A percentile compares a stretch with the other conserved stretches of the same genome.
These are phyloP conservation scores for Globomyces sp. DNA, from an alignment of 371 early-diverging fungal species.

Conservation along the genomic window DNA sequence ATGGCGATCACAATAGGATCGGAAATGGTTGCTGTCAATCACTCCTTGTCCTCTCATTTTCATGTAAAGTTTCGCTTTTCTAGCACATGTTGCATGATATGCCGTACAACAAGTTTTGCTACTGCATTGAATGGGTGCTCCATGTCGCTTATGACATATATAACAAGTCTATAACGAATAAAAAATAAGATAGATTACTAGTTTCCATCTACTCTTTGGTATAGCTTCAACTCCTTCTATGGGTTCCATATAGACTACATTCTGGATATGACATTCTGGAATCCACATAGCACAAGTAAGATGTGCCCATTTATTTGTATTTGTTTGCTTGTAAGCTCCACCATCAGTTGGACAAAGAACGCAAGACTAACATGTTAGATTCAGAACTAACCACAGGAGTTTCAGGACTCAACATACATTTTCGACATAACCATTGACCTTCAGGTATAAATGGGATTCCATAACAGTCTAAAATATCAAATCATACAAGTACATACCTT, in stretches of 20 bases:
- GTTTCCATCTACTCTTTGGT: constrained; percentile 84
- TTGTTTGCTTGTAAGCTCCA: constrained; percentile 97
- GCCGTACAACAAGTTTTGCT: constrained; percentile 84
- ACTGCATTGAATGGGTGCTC: constrained; percentile 95
- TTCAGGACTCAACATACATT: constrained; percentile 93
- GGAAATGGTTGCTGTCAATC: constrained; percentile 52
- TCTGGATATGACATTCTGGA: constrained; percentile 88
- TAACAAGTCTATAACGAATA: constrained; percentile 60
- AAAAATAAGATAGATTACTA: constrained; percentile 38
- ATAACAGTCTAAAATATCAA: constrained; percentile 75
- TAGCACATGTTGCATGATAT: constrained; percentile 95
- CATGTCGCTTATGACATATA: constrained; percentile 78
- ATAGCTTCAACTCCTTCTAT: constrained; percentile 87
- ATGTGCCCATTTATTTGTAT: constrained; percentile 92
- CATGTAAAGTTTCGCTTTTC: constrained; percentile 85
- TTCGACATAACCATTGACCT: constrained; percentile 98
- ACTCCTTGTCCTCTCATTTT: constrained; percentile 48
- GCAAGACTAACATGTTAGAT: constrained; percentile 46
- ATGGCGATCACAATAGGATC: constrained; percentile 82
- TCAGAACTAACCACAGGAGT: constrained; percentile 60
- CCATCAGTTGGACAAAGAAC: constrained; percentile 91
- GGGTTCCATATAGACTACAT: constrained; percentile 96
- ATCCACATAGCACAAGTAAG: constrained; percentile 95
- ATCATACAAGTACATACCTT: constrained; percentile 34
- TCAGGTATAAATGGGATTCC: constrained; percentile 99